phyloP scores from a whole-genome alignment of 2,329 filamentous ascomycete species.

The Onygenales sp. region DNA sequence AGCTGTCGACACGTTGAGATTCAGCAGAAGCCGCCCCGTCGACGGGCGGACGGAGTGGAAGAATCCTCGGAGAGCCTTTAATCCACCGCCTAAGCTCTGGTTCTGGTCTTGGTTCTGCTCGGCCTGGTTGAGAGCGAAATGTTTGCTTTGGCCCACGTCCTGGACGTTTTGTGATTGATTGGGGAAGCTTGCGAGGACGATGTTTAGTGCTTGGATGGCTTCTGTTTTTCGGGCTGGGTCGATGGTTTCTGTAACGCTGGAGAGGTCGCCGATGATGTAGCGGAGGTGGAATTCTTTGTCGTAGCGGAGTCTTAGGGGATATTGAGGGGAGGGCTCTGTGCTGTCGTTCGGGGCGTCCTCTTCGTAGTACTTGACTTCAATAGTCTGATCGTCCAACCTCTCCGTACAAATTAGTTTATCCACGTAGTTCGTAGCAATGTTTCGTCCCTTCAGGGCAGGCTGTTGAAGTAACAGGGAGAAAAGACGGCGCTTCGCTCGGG shows the following conservation, averaged over 20 bases:
- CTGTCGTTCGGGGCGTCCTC: constrained; percentile 20
- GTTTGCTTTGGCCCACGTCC: constrained; percentile 26
- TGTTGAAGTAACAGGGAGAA: constrained; percentile 37
- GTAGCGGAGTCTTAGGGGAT: constrained; percentile 24
- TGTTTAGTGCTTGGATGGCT: constrained; percentile 49
- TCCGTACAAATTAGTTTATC: constrained; percentile 27
- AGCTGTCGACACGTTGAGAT: constrained; percentile 52
- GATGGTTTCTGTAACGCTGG: constrained; percentile 22
- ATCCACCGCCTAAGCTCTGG: constrained; percentile 36
- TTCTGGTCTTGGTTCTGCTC: constrained; percentile 7
- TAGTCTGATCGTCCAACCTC: constrained; percentile 14
- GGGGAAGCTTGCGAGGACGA: constrained; percentile 42
- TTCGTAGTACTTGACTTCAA: constrained; percentile 24
- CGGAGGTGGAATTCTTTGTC: constrained; percentile 24
- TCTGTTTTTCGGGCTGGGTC: constrained; percentile 37
- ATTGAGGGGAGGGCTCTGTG: constrained; percentile 15
- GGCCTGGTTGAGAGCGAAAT: constrained; percentile 35
- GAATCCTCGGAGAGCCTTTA: constrained; percentile 52
- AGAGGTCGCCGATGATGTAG: constrained; percentile 38
- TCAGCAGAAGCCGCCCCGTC: constrained; percentile 49
- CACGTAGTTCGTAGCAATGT: constrained; percentile 31
- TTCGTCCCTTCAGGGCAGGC: constrained; percentile 13
- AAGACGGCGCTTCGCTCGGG: constrained; percentile 38
- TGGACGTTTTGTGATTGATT: constrained; percentile 32
- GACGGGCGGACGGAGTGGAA: constrained; percentile 53